phyloP scores from a whole-genome alignment of 148 eudicot species.

The Drosera capensis region DNA sequence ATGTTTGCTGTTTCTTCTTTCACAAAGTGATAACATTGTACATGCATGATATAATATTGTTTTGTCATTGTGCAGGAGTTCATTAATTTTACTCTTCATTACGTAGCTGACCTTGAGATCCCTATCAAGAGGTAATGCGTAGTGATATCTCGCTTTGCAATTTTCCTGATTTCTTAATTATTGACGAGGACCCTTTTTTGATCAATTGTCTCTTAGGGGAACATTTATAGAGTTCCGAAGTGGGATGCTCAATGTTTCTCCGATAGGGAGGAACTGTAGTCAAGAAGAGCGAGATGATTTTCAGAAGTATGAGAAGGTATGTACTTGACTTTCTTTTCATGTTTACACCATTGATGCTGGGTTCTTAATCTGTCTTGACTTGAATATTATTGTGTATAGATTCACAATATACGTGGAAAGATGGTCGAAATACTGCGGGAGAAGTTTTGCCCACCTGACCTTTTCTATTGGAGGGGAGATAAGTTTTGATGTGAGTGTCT shows the following conservation, averaged over 20 bases:
- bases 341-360: neutral
- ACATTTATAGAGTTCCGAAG: conserved; percentile 91
- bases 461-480: conserved; percentile 94
- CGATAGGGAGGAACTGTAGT: conserved; percentile 96
- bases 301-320: conserved; percentile 90
- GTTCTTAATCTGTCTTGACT: neutral
- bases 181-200: conserved; percentile 1
- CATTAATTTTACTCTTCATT: conserved; percentile 78
- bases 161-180: neutral
- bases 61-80: conserved; percentile 77
- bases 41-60: too few species aligned
- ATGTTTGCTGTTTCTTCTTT: conserved; percentile 3
- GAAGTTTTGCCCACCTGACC: conserved; percentile 75
- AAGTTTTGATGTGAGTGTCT: conserved; percentile 74
- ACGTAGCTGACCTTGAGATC: conserved; percentile 89
- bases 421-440: conserved; percentile 85
- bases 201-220: conserved; percentile 34
- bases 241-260: conserved; percentile 95
- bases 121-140: conserved; percentile 73
- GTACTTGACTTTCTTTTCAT: conserved; percentile 1
- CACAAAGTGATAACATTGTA: too few species aligned
- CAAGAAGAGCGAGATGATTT: conserved; percentile 95
- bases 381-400: conserved; percentile 16
- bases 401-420: conserved; percentile 66
- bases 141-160: neutral